Percentiles rank a stretch among this genome's conserved stretches.
These are phyloP conservation scores for Neonectria ditissima DNA, from an alignment of 2,329 filamentous ascomycete species.

Conservation along the genomic window DNA sequence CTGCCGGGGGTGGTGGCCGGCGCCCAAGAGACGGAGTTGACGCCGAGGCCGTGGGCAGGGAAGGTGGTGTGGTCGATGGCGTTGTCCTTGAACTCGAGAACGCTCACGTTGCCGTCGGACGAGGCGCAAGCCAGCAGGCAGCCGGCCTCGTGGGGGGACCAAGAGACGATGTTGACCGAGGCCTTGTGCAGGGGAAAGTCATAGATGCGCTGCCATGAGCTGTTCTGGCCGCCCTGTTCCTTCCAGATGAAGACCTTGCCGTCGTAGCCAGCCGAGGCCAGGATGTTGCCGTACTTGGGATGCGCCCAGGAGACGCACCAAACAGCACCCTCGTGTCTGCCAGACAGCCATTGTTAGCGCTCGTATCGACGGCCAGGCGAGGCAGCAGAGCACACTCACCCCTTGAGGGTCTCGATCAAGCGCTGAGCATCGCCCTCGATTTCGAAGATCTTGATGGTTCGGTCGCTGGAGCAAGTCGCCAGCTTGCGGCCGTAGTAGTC, in stretches of 20 bases:
- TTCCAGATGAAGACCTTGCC: conserved; percentile 99
- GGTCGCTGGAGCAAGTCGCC: conserved; percentile 97
- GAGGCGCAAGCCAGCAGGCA: conserved; percentile 95
- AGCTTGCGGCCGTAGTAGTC: conserved; percentile 98
- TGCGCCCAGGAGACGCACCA: conserved; percentile 99
- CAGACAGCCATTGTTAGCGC: conserved; percentile 31
- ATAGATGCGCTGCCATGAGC: conserved; percentile 86
- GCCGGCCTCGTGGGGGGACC: conserved; percentile 96
- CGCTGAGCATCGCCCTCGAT: conserved; percentile 93
- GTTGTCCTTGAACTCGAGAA: conserved; percentile 97
- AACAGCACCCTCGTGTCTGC: conserved; percentile 93
- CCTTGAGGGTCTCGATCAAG: conserved; percentile 92
- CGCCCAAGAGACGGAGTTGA: conserved; percentile 96
- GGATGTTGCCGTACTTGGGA: conserved; percentile 97
- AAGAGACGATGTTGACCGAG: conserved; percentile 95
- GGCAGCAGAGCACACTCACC: conserved; percentile 65
- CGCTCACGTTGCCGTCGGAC: conserved; percentile 91
- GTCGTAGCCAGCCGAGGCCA: conserved; percentile 95
- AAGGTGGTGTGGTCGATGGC: conserved; percentile 91
- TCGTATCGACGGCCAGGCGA: background rate
- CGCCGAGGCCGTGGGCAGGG: conserved; percentile 90
- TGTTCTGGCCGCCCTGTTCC: conserved; percentile 73
- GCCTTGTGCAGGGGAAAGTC: conserved; percentile 95
- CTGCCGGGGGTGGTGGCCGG: conserved; percentile 86
- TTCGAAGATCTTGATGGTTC: conserved; percentile 99